Evolutionary conservation across 176 grass and related monocot genomes (phyloP), one percentile per base, ranked within the genome.

Genomic region (Eleusine coracana): DNA sequence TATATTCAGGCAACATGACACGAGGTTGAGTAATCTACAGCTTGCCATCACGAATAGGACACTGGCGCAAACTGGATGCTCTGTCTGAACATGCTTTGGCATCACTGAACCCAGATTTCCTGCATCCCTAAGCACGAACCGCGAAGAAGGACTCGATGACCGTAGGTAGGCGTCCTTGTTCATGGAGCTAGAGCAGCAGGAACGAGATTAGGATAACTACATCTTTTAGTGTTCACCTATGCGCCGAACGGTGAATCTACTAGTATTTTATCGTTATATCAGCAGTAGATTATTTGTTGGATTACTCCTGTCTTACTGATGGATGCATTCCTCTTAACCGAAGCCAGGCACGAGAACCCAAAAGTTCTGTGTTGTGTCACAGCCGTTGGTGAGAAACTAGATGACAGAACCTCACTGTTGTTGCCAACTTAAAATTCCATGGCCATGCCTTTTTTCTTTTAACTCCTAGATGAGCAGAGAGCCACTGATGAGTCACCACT

Each of bases 331-430:
- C 46, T 65, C 29, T 80, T 80, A 77, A 71, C 55, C 66, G n/a
- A 77, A 77, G 20, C 27, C 25, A 8, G 66, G 66, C 89, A 84
- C 73, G 73, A 66, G 41, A 34, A 75, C 74, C 88, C 42, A 90
- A 86, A 86, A 75, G 68, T 86, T 86, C 88, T 64, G 25, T 14
- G 27, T 68, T 68, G 29, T 73, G 40, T 83, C 61, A 74, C 68
- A 44, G 40, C 51, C 9, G 31, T 69, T 83, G 76, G 68, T 63
- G 67, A 64, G 0, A 76, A 71, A 54, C 42, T 76, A 70, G 29
- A 68, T 63, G 84, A 83, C 60, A 39, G 25, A 83, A 83, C 21
- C 60, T 50, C 76, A n/a, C 39, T n/a, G 29, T 63, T 31, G 60
- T 84, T 55, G 71, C 66, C 16, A 34, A 55, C 51, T 64, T 64